Base-by-base conservation (phyloP, 495 filamentous ascomycete species). In the Parathielavia hyrcaniae region DNA sequence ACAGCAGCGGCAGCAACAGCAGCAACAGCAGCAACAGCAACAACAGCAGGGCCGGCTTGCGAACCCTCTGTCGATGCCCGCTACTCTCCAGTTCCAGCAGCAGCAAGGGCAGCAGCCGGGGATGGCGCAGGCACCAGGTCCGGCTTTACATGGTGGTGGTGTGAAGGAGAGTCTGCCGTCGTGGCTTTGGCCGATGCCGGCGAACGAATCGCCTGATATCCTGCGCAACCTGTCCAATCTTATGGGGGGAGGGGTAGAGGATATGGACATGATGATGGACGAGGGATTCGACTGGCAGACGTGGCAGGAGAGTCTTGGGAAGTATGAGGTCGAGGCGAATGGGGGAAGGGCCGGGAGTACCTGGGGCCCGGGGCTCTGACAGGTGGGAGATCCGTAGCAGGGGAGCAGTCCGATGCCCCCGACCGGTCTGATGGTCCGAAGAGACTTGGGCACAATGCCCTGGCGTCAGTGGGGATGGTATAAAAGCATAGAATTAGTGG, bases 271-370 rank as follows among this genome's bases (percentile, higher is more conserved):
- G 48, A 73, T 73, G 19, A 64, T 71, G 48, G 69, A 73, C 16
- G 75, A 77, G 4, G 64, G 66, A 1, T 76, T 79, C 48, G 73
- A 76, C 55, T 79, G 76, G 76, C 74, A 79, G 61, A 74, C 61
- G 40, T 79, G 72, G 70, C 70, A 77, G 57, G 74, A 77, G 52
- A 72, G 61, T 22, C 34, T 73, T 49, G 65, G 62, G 39, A 51
- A 60, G 50, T 73, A 67, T 11, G 69, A 71, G 59, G 58, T 70
- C n/a, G 67, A 67, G 53, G 57, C 65, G 13, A 64, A 56, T 53
- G 67, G 66, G 11, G 61, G 65, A 4, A 26, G 57, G 51, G 51
- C 53, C 40, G 60, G 59, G 34, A 61, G 57, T 44, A 53, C 58
- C 2, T 67, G 64, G 64, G 62, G 59, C 1, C 55, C 60, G 17